These are phyloP conservation scores for Dictyostelium citrinum DNA, from an alignment of 78 protist genomes.

Conservation along the genomic window DNA sequence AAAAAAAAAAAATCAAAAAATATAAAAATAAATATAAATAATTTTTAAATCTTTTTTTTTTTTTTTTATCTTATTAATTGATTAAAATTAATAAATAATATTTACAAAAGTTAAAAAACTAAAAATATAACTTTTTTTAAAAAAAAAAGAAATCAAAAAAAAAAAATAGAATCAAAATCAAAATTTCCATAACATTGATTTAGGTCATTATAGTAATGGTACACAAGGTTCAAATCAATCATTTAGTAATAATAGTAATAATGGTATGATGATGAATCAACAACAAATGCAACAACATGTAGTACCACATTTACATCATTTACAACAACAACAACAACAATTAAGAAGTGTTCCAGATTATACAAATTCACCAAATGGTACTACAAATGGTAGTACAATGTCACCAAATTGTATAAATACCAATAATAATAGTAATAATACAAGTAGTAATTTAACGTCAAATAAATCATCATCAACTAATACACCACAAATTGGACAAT, in stretches of 20 bases:
- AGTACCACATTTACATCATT: constrained; percentile 48
- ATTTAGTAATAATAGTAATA: background rate
- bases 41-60: background rate
- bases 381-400: background rate
- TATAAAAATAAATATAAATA: background rate
- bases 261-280: constrained; percentile 3
- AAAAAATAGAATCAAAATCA: constrained; percentile 10
- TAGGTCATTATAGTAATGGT: constrained; percentile 30
- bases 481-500: background rate
- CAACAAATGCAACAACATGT: constrained; percentile 33
- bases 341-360: constrained; percentile 40
- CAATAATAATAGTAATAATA: background rate
- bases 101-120: background rate
- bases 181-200: constrained; percentile 41
- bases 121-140: background rate
- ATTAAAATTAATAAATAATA: too few species aligned
- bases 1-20: background rate
- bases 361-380: background rate
- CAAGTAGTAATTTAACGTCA: background rate
- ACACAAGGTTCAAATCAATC: background rate
- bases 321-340: background rate
- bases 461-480: constrained; percentile 9
- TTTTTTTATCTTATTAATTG: background rate
- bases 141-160: background rate
- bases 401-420: background rate